A percentile compares a stretch with the other conserved stretches of the same genome.
Conservation (phyloP, 2,329 filamentous ascomycete species). For the Aspergillus bombycis region DNA sequence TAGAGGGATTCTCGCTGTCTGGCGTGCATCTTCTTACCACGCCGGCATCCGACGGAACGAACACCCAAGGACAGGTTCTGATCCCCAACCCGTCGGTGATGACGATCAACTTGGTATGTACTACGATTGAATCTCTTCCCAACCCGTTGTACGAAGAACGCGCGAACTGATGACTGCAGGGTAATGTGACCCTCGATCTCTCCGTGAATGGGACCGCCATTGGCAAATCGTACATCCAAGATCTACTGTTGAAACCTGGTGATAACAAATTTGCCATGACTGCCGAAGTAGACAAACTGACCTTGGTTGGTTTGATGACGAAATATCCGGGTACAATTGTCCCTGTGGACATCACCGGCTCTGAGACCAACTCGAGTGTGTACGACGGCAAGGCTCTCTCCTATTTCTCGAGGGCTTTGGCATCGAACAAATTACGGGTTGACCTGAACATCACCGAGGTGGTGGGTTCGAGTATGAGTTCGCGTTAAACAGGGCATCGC, state of each 20-base stretch:
- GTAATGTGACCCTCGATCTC: conserved; percentile 61
- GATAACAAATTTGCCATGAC: conserved; percentile 56
- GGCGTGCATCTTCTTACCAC: conserved; percentile 54
- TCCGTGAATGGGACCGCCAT: conserved; percentile 51
- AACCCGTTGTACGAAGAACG: neutral
- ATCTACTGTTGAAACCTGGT: conserved; percentile 59
- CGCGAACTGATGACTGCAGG: conserved; percentile 32
- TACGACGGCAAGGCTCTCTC: conserved; percentile 54
- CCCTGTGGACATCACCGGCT: conserved; percentile 54
- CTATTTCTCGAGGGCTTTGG: conserved; percentile 58
- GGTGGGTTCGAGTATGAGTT: neutral
- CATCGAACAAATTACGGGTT: conserved; percentile 49
- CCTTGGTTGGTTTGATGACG: conserved; percentile 34
- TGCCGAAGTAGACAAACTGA: conserved; percentile 50
- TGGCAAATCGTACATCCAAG: conserved; percentile 53
- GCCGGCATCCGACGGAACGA: conserved; percentile 50
- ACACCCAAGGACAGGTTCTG: conserved; percentile 57
- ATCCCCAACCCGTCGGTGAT: conserved; percentile 65
- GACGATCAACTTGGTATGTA: conserved; percentile 54
- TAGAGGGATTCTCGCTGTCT: conserved; percentile 55
- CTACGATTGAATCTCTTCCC: neutral
- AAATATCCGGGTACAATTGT: conserved; percentile 53
- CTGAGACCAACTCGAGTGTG: conserved; percentile 44
- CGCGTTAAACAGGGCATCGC: neutral
- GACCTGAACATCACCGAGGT: conserved; percentile 43